Conservation (phyloP, 306 rosid species). For the peach (Prunus persica) region DNA sequence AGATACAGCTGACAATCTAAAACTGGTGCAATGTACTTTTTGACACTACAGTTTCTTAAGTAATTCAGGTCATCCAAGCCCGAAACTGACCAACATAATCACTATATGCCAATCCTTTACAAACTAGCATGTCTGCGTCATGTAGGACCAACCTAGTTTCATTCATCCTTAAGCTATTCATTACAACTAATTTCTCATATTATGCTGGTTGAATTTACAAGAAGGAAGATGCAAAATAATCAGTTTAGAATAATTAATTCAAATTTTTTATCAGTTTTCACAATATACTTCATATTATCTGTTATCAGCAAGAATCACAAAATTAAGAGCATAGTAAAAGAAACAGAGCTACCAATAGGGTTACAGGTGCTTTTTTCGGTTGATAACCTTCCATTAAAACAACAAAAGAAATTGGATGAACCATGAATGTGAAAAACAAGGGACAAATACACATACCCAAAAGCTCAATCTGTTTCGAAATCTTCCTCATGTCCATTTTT, state of each 20-base stretch:
- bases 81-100: too few species aligned
- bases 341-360: neutral
- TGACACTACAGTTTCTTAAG: too few species aligned
- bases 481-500: constrained; percentile 2
- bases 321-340: neutral
- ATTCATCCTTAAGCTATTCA: neutral
- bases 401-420: neutral
- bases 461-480: constrained; percentile 3
- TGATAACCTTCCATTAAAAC: neutral
- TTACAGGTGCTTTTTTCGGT: neutral
- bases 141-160: neutral
- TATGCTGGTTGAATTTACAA: neutral
- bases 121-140: neutral
- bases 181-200: neutral
- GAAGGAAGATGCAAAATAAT: neutral
- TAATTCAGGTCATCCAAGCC: too few species aligned
- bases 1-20: too few species aligned
- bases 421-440: neutral
- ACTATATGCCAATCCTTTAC: neutral
- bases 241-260: neutral
- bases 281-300: neutral
- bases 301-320: neutral
- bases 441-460: neutral
- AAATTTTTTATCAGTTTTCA: neutral
- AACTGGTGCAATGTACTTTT: too few species aligned